Percentiles rank a stretch among this genome's conserved stretches.
These are phyloP conservation scores for Hyphopichia khmerensis DNA, from an alignment of 1,139 yeast species.

Conservation along the genomic window DNA sequence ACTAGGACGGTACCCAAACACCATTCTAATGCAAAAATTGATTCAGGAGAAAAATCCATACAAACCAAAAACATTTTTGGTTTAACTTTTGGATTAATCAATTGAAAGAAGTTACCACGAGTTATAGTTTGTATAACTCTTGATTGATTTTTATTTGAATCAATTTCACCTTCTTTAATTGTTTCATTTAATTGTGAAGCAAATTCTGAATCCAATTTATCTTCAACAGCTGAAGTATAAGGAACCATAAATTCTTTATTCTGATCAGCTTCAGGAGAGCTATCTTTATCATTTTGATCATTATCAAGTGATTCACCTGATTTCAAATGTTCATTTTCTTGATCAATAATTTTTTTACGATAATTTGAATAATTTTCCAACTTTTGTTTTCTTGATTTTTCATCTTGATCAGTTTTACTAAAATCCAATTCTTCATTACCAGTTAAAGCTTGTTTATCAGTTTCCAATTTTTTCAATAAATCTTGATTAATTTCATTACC, in stretches of 20 bases:
- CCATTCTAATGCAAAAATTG: constrained; percentile 86
- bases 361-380: constrained; percentile 48
- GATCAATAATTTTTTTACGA: constrained; percentile 48
- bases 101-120: constrained; percentile 65
- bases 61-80: constrained; percentile 75
- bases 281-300: constrained; percentile 10
- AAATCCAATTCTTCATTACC: constrained; percentile 44
- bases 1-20: constrained; percentile 82
- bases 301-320: constrained; percentile 3
- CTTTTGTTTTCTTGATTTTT: constrained; percentile 41
- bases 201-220: constrained; percentile 61
- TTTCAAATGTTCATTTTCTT: constrained; percentile 36
- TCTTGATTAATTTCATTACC: constrained; percentile 49
- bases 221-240: constrained; percentile 72
- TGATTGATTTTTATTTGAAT: constrained; percentile 54
- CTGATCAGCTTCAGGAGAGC: constrained; percentile 6
- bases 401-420: constrained; percentile 46
- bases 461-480: constrained; percentile 38
- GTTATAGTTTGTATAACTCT: constrained; percentile 68
- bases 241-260: constrained; percentile 49
- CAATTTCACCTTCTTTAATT: constrained; percentile 60
- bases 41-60: constrained; percentile 82
- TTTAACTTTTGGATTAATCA: constrained; percentile 47
- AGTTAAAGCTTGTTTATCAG: constrained; percentile 42
- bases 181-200: constrained; percentile 61